phyloP scores from a whole-genome alignment of 2,329 filamentous ascomycete genomes.

The Cadophora gregata region DNA sequence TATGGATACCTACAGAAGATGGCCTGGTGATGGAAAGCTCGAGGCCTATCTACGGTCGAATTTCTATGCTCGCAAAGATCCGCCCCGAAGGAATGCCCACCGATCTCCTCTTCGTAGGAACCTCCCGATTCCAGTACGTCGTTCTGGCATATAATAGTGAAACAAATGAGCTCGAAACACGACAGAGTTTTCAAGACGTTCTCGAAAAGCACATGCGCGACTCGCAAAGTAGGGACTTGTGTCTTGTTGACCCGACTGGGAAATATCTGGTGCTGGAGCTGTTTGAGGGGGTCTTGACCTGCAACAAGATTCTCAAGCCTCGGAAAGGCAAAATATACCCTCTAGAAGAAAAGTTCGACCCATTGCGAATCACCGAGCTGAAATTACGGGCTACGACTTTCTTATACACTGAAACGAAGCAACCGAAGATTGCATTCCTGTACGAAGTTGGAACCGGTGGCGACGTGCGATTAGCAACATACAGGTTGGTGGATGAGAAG shows the following conservation, averaged over 20 bases:
- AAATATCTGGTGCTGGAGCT: constrained; percentile 70
- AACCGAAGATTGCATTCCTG: constrained; percentile 67
- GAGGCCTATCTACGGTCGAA: constrained; percentile 80
- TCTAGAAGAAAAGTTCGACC: constrained; percentile 62
- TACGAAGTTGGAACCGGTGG: constrained; percentile 67
- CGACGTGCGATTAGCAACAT: constrained; percentile 62
- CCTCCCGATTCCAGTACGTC: constrained; percentile 89
- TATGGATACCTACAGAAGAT: constrained; percentile 74
- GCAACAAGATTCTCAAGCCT: constrained; percentile 63
- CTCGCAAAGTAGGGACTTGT: constrained; percentile 81
- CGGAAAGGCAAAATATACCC: constrained; percentile 59
- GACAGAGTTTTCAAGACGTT: constrained; percentile 56
- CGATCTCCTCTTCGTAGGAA: constrained; percentile 91
- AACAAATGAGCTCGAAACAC: constrained; percentile 56
- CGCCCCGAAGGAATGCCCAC: constrained; percentile 74
- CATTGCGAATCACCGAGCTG: constrained; percentile 68
- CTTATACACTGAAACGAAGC: constrained; percentile 59
- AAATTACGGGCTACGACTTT: constrained; percentile 71
- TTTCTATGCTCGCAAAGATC: constrained; percentile 83
- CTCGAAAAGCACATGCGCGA: constrained; percentile 71
- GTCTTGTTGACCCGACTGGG: constrained; percentile 81
- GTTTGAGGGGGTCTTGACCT: constrained; percentile 70
- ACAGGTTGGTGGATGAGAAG: constrained; percentile 65
- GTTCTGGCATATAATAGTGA: constrained; percentile 81
- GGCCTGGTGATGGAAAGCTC: constrained; percentile 70